These are phyloP conservation scores for Mimosa pudica DNA, from an alignment of 306 rosid genomes.

Conservation along the genomic window DNA sequence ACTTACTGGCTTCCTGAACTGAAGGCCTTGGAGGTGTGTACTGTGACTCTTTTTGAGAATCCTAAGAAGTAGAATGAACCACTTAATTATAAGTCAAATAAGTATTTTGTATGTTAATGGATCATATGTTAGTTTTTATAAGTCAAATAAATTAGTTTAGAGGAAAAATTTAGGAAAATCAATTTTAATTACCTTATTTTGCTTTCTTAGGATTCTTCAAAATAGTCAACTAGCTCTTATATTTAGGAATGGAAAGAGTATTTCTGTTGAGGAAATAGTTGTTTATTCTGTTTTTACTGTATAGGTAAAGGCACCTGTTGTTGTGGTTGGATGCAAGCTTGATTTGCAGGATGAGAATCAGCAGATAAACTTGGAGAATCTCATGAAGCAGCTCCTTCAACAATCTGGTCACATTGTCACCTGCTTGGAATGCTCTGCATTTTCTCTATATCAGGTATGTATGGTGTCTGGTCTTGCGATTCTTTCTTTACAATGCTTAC, in stretches of 20 bases:
- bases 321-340: conserved; percentile 53
- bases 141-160: no score
- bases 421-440: conserved; percentile 58
- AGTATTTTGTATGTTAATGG: no score
- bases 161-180: no score
- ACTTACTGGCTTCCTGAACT: conserved; percentile 77
- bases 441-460: conserved; percentile 54
- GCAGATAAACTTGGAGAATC: conserved; percentile 49
- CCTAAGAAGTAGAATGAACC: no score
- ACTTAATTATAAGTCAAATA: no score
- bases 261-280: neutral
- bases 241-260: neutral
- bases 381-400: conserved; percentile 45
- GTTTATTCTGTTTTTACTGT: neutral
- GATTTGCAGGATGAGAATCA: conserved; percentile 50
- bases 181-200: no score
- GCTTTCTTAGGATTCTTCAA: no score
- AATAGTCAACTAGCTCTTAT: no score
- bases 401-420: conserved; percentile 38
- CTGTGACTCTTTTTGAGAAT: neutral
- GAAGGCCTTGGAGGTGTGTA: conserved; percentile 57
- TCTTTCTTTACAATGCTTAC: conserved; percentile 22
- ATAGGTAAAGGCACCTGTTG: conserved; percentile 49
- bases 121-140: no score
- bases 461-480: conserved; percentile 13